phyloP scores from a whole-genome alignment of 2,329 filamentous ascomycete genomes.

The Microsporum ferrugineum region DNA sequence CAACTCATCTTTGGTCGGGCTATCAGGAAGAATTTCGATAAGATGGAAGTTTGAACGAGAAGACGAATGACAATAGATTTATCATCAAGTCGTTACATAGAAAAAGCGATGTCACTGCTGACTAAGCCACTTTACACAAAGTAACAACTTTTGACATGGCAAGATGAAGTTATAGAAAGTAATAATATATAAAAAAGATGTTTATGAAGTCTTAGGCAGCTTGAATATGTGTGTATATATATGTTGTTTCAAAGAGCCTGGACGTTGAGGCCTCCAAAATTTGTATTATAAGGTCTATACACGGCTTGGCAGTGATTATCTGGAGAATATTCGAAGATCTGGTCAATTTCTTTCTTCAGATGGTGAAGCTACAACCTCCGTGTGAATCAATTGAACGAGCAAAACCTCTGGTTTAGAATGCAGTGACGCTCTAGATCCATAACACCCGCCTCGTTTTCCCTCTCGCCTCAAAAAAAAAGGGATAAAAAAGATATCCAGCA shows the following conservation, averaged over 20 bases:
- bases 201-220: neutral
- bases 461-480: neutral
- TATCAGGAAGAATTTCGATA: neutral
- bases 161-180: too few species aligned
- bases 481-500: neutral
- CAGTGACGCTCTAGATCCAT: neutral
- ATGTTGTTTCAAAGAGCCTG: neutral
- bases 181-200: neutral
- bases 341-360: neutral
- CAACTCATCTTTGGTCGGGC: neutral
- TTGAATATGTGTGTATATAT: neutral
- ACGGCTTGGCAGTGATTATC: neutral
- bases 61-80: neutral
- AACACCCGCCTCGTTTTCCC: neutral
- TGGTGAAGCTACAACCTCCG: too few species aligned
- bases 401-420: neutral
- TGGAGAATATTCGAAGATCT: neutral
- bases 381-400: neutral
- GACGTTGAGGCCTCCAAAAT: neutral
- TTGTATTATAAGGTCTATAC: neutral
- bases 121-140: neutral
- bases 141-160: too few species aligned
- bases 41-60: neutral
- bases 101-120: neutral
- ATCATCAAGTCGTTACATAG: too few species aligned